These are phyloP conservation scores for Leptomonas pyrrhocoris DNA, from an alignment of 208 protist species.

Conservation along the genomic window DNA sequence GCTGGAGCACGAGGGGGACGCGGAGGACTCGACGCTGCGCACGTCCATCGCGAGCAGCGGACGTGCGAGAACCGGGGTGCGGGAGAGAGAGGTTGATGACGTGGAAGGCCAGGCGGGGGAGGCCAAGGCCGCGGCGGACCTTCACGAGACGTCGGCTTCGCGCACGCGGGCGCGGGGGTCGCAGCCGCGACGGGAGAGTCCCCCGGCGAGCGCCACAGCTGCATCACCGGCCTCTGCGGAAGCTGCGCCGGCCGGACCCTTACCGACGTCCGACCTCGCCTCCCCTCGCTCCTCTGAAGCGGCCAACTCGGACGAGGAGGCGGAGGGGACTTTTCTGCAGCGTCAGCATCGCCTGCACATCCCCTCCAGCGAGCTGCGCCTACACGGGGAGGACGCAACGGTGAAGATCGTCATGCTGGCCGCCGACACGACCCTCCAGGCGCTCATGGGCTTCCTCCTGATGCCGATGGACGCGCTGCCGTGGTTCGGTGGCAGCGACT, in stretches of 20 bases:
- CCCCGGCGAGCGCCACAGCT: too few relatives aligned
- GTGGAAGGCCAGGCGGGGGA: background rate
- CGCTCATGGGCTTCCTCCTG: conserved; percentile 33
- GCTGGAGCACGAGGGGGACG: conserved; percentile 3
- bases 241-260: background rate
- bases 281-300: conserved; percentile 1
- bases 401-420: conserved; percentile 72
- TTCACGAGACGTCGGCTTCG: too few relatives aligned
- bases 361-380: conserved; percentile 1
- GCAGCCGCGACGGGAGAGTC: too few relatives aligned
- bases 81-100: conserved; percentile 1
- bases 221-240: background rate
- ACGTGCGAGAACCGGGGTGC: background rate
- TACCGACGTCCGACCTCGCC: background rate
- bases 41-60: conserved; percentile 5
- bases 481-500: conserved; percentile 54
- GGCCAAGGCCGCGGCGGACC: background rate
- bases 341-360: conserved; percentile 18
- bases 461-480: conserved; percentile 63
- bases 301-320: background rate
- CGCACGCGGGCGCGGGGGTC: too few relatives aligned
- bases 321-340: background rate
- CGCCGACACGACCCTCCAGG: conserved; percentile 46
- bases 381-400: conserved; percentile 46
- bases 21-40: conserved; percentile 6